Percentiles rank a stretch among this genome's conserved stretches.
These are phyloP conservation scores for Suillus decipiens DNA, from an alignment of 768 basidiomycete species.

Conservation along the genomic window DNA sequence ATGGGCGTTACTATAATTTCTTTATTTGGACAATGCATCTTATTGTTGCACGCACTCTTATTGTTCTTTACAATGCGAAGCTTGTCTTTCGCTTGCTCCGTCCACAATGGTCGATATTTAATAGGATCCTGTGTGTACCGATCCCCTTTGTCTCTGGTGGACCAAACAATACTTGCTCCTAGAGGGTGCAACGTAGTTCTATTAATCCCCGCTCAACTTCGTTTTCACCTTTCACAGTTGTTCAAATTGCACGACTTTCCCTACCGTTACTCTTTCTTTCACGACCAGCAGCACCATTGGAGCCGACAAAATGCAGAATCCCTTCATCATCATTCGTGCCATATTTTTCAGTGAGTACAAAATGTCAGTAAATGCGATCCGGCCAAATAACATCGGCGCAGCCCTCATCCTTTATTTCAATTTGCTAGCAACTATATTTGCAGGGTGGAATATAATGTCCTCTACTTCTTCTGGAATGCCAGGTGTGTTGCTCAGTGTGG, in stretches of 20 bases:
- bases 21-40: constrained; percentile 29
- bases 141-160: constrained; percentile 24
- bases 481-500: constrained; percentile 33
- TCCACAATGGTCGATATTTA: constrained; percentile 20
- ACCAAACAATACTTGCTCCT: constrained; percentile 14
- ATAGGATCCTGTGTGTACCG: constrained; percentile 2
- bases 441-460: constrained; percentile 56
- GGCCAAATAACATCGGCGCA: constrained; percentile 13
- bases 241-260: background rate
- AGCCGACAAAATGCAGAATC: constrained; percentile 41
- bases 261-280: constrained; percentile 14
- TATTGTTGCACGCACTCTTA: constrained; percentile 23
- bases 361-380: background rate
- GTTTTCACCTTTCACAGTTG: constrained; percentile 2
- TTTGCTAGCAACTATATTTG: constrained; percentile 53
- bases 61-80: constrained; percentile 19
- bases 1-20: constrained; percentile 15
- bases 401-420: constrained; percentile 51
- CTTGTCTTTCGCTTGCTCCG: constrained; percentile 4
- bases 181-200: constrained; percentile 12
- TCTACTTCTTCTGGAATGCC: constrained; percentile 35
- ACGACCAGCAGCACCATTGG: constrained; percentile 16
- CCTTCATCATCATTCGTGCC: constrained; percentile 58
- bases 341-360: constrained; percentile 55
- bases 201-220: background rate